Percentiles rank a stretch among this genome's conserved stretches.
These are phyloP conservation scores for Pseudopyrenochaeta lycopersici DNA, from an alignment of 2,329 filamentous ascomycete species.

Conservation along the genomic window DNA sequence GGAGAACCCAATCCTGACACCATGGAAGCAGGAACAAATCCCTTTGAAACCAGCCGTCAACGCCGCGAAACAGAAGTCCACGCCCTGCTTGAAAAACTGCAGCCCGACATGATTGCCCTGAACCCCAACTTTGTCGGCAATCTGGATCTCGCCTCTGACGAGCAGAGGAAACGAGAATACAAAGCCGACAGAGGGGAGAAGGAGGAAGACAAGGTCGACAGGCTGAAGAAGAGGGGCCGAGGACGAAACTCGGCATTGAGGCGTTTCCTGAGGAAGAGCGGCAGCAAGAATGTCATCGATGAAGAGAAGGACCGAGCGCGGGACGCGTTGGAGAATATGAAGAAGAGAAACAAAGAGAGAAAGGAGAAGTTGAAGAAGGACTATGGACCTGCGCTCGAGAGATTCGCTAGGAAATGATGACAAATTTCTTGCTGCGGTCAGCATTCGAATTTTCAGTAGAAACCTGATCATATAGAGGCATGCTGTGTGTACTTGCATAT, in stretches of 20 bases:
- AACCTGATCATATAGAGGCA: no score
- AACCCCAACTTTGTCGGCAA: constrained; percentile 92
- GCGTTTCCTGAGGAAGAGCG: constrained; percentile 90
- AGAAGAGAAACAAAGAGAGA: constrained; percentile 59
- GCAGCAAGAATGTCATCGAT: constrained; percentile 92
- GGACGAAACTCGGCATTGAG: constrained; percentile 90
- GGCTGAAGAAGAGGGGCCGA: constrained; percentile 77
- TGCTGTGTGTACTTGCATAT: neutral
- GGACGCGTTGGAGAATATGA: constrained; percentile 77
- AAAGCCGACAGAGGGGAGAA: constrained; percentile 74
- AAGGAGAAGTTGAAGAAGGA: constrained; percentile 68
- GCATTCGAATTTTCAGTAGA: no score
- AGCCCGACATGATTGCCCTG: constrained; percentile 95
- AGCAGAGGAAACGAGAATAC: constrained; percentile 78
- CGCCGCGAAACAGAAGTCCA: constrained; percentile 93
- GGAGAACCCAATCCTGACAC: constrained; percentile 97
- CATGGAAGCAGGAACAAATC: constrained; percentile 79
- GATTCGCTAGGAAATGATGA: constrained; percentile 84
- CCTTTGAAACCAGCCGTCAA: constrained; percentile 92
- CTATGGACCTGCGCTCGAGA: constrained; percentile 83
- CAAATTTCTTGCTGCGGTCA: no score
- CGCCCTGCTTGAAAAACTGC: constrained; percentile 88
- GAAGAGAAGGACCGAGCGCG: constrained; percentile 90
- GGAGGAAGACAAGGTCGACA: constrained; percentile 65
- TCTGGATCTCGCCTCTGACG: constrained; percentile 81